Evolutionary conservation across 2,329 filamentous ascomycete genomes (phyloP), one percentile per base, ranked within the genome.

Genomic region (Ophiostoma sp.): DNA sequence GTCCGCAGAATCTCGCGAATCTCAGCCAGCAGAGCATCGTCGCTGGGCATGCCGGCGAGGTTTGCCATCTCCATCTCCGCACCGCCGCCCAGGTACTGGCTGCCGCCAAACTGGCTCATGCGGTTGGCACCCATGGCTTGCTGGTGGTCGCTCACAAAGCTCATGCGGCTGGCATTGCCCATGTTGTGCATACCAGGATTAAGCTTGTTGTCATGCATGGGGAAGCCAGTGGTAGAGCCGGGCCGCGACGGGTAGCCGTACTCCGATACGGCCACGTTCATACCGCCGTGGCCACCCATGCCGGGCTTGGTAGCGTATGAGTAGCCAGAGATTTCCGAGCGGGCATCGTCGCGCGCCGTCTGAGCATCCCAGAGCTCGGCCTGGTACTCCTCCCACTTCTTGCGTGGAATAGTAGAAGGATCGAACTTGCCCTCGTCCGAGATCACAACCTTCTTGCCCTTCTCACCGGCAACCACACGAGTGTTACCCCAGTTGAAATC

Each of bases 401-500:
- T 99, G 82, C 92, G 92, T 27, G 95, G 95, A 75, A 99, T 98
- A 52, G 89, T 92, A 66, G 86, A 84, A 17, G 95, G 94, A 77
- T 99, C 95, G 77, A 98, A 99, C 80, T 97, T 97, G 83, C 95
- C 95, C 82, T 99, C 95, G 79, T 99, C 95, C 1, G 93, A 92
- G 74, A 99, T 90, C 75, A 99, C 88, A 73, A 98, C 83, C 84
- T 97, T 94, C 79, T 93, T 90, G 74, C 95, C 95, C 79, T 90
- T 90, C 79, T 99, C 95, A 78, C 95, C 95, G 8, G 92, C 95
- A 74, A 99, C 93, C 71, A 99, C 88, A 88, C 95, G 94, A 57
- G 95, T 99, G 81, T 97, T 99, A 81, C 95, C 95, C 95, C 95
- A 99, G 76, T 91, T 92, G 87, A 99, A 99, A 81, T 99, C 95